A percentile compares a stretch with the other conserved stretches of the same genome.
Evolutionary conservation across 257 asterid species (phyloP).

Genomic region (Solanum corneliomulleri): DNA sequence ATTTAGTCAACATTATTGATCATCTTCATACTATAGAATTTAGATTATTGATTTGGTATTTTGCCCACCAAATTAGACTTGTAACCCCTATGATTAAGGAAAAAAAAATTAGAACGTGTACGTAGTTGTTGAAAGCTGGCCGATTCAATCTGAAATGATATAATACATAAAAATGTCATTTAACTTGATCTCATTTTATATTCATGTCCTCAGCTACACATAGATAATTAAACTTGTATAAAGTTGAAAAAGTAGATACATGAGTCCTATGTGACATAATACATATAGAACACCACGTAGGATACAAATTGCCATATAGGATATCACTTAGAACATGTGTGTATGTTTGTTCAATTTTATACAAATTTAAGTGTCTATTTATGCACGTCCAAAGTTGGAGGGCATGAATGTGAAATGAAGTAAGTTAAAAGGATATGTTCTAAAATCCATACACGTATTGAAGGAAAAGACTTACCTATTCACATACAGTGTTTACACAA

Average conservation of each 20-base stretch:
- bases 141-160: background rate
- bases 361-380: too few species aligned
- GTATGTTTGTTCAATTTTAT: background rate
- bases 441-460: background rate
- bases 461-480: background rate
- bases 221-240: background rate
- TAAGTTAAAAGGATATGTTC: too few species aligned
- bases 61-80: background rate
- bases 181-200: too few species aligned
- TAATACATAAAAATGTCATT: too few species aligned
- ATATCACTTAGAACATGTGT: too few species aligned
- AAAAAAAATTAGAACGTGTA: background rate
- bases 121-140: background rate
- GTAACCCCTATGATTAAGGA: background rate
- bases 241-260: background rate
- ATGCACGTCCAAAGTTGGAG: background rate
- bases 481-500: background rate
- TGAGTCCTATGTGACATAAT: background rate
- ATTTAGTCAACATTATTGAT: background rate
- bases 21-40: background rate
- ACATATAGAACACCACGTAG: background rate
- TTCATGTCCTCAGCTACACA: background rate
- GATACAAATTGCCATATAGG: too few species aligned
- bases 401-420: accelerated
- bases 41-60: background rate